Conservation (phyloP, 768 basidiomycete species). For the Kwoniella dejecticola region DNA sequence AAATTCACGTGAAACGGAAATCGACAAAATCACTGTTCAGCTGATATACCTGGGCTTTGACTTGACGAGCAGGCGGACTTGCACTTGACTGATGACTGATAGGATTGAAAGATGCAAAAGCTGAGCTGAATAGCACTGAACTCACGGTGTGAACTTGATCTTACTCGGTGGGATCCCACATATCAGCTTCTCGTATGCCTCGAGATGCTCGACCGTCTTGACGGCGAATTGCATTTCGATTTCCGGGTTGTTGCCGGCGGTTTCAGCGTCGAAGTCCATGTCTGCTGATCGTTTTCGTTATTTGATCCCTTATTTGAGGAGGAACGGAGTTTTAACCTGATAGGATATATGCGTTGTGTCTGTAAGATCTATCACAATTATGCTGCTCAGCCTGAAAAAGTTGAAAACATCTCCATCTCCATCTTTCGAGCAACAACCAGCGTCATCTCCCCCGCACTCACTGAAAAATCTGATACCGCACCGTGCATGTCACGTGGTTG, state of each 20-base stretch:
- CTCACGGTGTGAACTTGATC: slow-evolving; percentile 79
- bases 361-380: no score
- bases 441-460: neutral
- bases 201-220: slow-evolving; percentile 92
- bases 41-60: no score
- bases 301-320: no score
- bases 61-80: no score
- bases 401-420: neutral
- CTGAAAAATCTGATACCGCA: slow-evolving; percentile 2
- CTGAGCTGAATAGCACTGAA: no score
- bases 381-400: neutral
- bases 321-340: no score
- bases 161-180: slow-evolving; percentile 74
- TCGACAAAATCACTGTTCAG: no score
- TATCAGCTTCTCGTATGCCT: slow-evolving; percentile 95
- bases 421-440: neutral
- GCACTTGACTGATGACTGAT: no score
- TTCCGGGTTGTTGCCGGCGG: slow-evolving; percentile 88
- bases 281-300: neutral
- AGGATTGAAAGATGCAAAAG: no score
- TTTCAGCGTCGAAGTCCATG: slow-evolving; percentile 74
- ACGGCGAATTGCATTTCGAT: slow-evolving; percentile 99
- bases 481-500: neutral
- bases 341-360: no score
- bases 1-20: neutral